Conservation (phyloP, 129 eudicot genomes). For the Saussurea involucrata region DNA sequence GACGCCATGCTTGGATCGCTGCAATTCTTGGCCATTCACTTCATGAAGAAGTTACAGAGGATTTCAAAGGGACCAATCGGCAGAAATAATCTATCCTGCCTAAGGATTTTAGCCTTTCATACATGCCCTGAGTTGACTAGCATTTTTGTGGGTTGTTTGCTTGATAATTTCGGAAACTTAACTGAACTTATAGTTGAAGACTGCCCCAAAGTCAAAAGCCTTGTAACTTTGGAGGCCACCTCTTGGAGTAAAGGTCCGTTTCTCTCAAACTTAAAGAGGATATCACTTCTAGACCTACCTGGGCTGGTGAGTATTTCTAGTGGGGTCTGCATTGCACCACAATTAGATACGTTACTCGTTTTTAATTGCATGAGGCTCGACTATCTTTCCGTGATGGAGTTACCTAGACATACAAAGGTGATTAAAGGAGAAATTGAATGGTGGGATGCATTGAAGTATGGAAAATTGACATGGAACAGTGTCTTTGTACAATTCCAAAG, state of each 20-base stretch:
- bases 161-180: conserved; percentile 15
- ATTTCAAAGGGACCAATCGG: conserved; percentile 31
- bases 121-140: conserved; percentile 40
- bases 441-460: conserved; percentile 20
- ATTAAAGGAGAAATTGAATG: conserved; percentile 26
- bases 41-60: conserved; percentile 35
- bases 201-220: conserved; percentile 26
- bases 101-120: conserved; percentile 31
- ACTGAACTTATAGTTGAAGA: conserved; percentile 26
- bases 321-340: conserved; percentile 30
- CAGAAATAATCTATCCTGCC: conserved; percentile 8
- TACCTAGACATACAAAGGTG: neutral
- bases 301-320: conserved; percentile 27
- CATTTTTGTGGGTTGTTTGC: conserved; percentile 15
- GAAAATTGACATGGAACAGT: conserved; percentile 3
- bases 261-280: conserved; percentile 18
- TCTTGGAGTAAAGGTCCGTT: conserved; percentile 2
- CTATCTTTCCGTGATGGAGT: conserved; percentile 17
- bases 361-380: conserved; percentile 33
- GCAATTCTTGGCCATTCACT: conserved; percentile 29
- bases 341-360: conserved; percentile 19
- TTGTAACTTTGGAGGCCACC: conserved; percentile 7
- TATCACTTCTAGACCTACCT: conserved; percentile 26
- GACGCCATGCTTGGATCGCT: conserved; percentile 16
- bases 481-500: conserved; percentile 13